phyloP scores from a whole-genome alignment of 140 eudicot species.

The Oenanthe javanica region DNA sequence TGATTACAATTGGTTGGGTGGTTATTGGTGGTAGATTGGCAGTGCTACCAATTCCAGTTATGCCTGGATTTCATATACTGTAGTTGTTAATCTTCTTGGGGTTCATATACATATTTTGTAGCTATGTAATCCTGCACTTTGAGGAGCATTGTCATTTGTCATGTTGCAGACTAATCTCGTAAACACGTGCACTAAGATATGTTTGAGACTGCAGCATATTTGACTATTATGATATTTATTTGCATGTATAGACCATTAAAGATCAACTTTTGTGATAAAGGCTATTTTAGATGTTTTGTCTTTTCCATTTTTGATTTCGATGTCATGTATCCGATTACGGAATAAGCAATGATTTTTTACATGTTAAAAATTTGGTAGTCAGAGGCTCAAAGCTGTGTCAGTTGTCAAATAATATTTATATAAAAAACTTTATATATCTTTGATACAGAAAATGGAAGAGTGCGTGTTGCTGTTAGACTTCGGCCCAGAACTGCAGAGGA shows the following conservation, averaged over 20 bases:
- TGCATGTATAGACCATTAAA: not conserved
- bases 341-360: not conserved
- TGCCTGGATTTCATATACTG: not conserved
- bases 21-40: not conserved
- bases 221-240: not conserved
- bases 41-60: not conserved
- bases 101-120: not conserved
- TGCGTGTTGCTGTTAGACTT: slow-evolving; percentile 89
- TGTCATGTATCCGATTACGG: not conserved
- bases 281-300: not conserved
- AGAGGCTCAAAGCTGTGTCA: slow-evolving; percentile 33
- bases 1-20: not conserved
- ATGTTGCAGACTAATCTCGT: not conserved
- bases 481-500: slow-evolving; percentile 87
- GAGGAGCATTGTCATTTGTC: not conserved
- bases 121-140: not conserved
- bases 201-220: not conserved
- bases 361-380: not conserved
- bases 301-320: not conserved
- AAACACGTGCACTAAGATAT: not conserved
- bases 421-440: slow-evolving; percentile 1
- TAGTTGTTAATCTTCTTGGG: not conserved
- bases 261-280: not conserved
- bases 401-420: not conserved
- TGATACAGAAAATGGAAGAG: slow-evolving; percentile 81